Evolutionary conservation across 345 rosid genomes (phyloP).

Genomic region (Rhizophora mangle): DNA sequence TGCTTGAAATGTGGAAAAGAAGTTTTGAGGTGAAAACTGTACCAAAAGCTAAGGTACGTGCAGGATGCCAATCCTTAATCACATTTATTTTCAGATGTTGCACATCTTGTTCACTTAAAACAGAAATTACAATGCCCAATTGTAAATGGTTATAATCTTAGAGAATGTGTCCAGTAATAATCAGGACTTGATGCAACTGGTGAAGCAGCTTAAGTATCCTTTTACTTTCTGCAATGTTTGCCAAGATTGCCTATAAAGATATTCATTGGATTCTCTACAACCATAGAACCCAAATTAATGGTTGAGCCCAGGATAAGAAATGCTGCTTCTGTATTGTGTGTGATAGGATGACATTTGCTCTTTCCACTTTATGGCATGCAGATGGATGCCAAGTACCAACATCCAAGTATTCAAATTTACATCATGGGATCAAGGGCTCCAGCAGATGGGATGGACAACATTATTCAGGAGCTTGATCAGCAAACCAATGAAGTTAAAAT

Average conservation of each 20-base stretch:
- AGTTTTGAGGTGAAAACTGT: conserved; percentile 75
- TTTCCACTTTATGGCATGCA: conserved; percentile 24
- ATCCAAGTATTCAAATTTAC: conserved; percentile 84
- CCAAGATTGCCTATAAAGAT: no score
- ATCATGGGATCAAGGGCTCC: conserved; percentile 55
- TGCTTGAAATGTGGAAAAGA: conserved; percentile 76
- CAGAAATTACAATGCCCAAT: neutral
- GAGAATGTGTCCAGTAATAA: neutral
- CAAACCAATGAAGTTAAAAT: conserved; percentile 30
- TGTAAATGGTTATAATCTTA: neutral
- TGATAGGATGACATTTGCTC: neutral
- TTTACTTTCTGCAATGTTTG: neutral
- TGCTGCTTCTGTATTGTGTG: neutral
- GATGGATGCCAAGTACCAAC: conserved; percentile 85
- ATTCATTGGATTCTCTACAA: neutral
- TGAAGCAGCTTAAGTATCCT: neutral
- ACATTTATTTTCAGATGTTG: neutral
- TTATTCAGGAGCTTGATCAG: conserved; percentile 11
- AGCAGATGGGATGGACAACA: conserved; percentile 25
- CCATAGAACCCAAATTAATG: neutral
- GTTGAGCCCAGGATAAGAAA: neutral
- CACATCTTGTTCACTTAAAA: neutral
- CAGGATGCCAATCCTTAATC: neutral
- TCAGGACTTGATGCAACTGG: neutral
- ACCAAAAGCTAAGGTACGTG: conserved; percentile 62